Conservation (phyloP, 2,329 filamentous ascomycete genomes). For the Ophiocordyceps unilateralis region DNA sequence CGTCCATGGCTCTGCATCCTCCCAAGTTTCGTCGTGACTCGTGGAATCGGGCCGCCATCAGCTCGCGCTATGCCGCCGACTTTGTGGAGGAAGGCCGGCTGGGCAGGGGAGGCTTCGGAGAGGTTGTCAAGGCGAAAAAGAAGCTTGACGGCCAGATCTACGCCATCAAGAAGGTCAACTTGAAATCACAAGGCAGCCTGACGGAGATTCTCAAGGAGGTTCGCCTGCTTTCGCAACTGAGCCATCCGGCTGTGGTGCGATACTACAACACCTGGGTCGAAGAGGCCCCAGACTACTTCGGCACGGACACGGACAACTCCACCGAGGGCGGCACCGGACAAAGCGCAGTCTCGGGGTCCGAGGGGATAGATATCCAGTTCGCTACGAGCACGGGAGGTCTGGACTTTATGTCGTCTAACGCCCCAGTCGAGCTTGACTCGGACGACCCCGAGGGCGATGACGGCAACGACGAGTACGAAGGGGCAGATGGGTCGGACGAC, state of each 20-base stretch:
- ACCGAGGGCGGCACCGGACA: conserved; percentile 27
- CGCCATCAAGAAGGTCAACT: conserved; percentile 90
- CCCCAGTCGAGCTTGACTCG: conserved; percentile 62
- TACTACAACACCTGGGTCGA: conserved; percentile 97
- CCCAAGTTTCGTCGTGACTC: conserved; percentile 45
- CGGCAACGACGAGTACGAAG: conserved; percentile 20
- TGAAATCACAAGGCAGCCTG: conserved; percentile 60
- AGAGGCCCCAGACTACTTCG: conserved; percentile 36
- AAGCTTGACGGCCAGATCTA: conserved; percentile 89
- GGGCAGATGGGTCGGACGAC: no score
- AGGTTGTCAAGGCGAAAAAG: conserved; percentile 89
- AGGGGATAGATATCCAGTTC: conserved; percentile 35
- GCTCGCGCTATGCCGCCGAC: conserved; percentile 71
- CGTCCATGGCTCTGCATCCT: conserved; percentile 24
- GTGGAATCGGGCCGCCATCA: conserved; percentile 27
- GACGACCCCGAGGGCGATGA: conserved; percentile 31
- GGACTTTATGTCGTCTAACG: conserved; percentile 84
- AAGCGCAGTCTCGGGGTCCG: conserved; percentile 20
- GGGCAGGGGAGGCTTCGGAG: conserved; percentile 87
- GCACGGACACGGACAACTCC: conserved; percentile 39
- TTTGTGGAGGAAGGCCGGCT: conserved; percentile 81
- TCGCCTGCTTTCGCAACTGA: conserved; percentile 75
- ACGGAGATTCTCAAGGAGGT: conserved; percentile 76
- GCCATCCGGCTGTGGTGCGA: conserved; percentile 70
- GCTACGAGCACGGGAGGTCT: conserved; percentile 61